Base-by-base conservation (phyloP, 345 rosid genomes). In the Isatis tinctoria region DNA sequence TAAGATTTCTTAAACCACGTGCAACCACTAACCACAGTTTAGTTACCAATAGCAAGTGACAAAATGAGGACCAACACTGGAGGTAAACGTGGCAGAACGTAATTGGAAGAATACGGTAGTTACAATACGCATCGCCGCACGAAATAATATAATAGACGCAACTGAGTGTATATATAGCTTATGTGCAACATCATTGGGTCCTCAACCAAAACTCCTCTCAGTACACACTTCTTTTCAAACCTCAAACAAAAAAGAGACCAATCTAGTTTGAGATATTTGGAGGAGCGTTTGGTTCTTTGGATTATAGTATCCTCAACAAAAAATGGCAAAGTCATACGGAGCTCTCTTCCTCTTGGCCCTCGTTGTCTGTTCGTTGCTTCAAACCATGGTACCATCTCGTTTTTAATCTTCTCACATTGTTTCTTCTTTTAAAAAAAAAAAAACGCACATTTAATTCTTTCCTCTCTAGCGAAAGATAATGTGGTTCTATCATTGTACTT, bases 281-380 rank as follows among this genome's bases (percentile, higher is more conserved):
- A 64, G 80, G 72, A 64, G 75, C 70, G 72, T 70, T 76, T 76
- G 80, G 80, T 76, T 70, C 80, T 43, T 64, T 12, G 64, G 59
- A 61, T 69, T 69, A 27, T 37, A 8, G 17, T 67, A 60, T 51
- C 39, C 39, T 3, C 37, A 75, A 13, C 40, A 14, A 37, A 51
- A 70, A 75, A 87, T 86, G 92, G 89, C 89, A 22, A 90, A 85
- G 77, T 76, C 75, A 4, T 73, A 65, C 69, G 67, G 63, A 59
- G 86, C 80, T 76, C 48, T 81, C 60, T 70, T 87, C 64, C 78
- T 90, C 77, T 40, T 90, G 73, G 82, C 77, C 43, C 91, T 87
- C 84, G 44, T 87, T 78, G 88, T 86, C 79, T 73, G 86, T 64
- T 82, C 84, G 80, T 79, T 86, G 88, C 83, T 90, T 59, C 91